Conservation (phyloP, 306 rosid genomes). For the Hippophae tibetana region DNA sequence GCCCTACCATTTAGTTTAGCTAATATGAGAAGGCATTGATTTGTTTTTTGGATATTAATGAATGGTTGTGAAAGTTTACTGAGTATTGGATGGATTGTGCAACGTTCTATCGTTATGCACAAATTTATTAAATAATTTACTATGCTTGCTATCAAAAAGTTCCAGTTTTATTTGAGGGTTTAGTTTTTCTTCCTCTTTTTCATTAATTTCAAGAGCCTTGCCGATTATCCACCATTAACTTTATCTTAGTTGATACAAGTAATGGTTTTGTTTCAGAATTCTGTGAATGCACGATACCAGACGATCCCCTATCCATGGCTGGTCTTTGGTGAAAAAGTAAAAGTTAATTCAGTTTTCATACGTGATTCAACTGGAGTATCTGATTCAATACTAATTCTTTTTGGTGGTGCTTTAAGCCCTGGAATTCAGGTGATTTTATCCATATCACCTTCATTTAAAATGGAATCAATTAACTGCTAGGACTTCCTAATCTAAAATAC, state of each 20-base stretch:
- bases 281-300: slow-evolving; percentile 87
- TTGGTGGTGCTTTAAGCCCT: slow-evolving; percentile 59
- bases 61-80: neutral
- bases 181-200: neutral
- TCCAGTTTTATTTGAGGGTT: neutral
- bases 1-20: neutral
- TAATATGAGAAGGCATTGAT: neutral
- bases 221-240: neutral
- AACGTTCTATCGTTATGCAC: neutral
- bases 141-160: neutral
- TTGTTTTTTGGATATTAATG: neutral
- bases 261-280: slow-evolving; percentile 58
- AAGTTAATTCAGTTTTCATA: slow-evolving; percentile 82
- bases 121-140: neutral
- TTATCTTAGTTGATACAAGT: slow-evolving; percentile 4
- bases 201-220: neutral
- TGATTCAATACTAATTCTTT: slow-evolving; percentile 77
- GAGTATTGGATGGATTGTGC: neutral
- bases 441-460: slow-evolving; percentile 1
- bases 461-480: neutral
- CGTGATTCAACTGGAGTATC: slow-evolving; percentile 97
- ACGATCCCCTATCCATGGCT: slow-evolving; percentile 95
- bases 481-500: slow-evolving; percentile 15
- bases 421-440: slow-evolving; percentile 64
- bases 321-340: slow-evolving; percentile 92